Evolutionary conservation across 306 rosid species (phyloP).

Genomic region (Luffa acutangula): DNA sequence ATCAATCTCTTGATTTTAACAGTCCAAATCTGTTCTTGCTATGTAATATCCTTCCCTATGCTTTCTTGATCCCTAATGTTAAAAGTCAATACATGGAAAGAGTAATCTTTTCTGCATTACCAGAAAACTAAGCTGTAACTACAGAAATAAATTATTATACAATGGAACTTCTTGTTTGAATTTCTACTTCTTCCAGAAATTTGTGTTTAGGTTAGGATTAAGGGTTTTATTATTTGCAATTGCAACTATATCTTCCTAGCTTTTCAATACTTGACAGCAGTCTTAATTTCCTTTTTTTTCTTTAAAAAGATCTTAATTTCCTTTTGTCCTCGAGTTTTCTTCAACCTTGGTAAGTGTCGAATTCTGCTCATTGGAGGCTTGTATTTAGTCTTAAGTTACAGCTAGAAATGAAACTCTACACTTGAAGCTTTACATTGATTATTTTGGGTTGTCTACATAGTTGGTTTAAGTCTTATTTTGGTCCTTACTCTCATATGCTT

Average conservation of each 20-base stretch:
- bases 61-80: neutral
- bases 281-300: neutral
- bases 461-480: neutral
- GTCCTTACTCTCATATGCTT: neutral
- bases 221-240: neutral
- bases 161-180: neutral
- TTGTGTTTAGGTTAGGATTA: neutral
- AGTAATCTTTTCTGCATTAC: neutral
- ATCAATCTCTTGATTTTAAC: slow-evolving; percentile 1
- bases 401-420: neutral
- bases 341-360: neutral
- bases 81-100: neutral
- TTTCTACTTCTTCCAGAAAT: neutral
- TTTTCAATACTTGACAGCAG: neutral
- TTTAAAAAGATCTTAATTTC: neutral
- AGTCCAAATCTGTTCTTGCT: neutral
- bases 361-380: neutral
- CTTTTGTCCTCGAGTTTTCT: neutral
- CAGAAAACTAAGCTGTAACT: neutral
- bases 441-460: neutral
- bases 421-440: neutral
- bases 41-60: neutral
- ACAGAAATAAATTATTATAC: neutral
- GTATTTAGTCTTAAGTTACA: neutral
- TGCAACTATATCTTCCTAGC: neutral